Base-by-base conservation (phyloP, 1,284 basidiomycete genomes). In the Hymenochaete sp. region DNA sequence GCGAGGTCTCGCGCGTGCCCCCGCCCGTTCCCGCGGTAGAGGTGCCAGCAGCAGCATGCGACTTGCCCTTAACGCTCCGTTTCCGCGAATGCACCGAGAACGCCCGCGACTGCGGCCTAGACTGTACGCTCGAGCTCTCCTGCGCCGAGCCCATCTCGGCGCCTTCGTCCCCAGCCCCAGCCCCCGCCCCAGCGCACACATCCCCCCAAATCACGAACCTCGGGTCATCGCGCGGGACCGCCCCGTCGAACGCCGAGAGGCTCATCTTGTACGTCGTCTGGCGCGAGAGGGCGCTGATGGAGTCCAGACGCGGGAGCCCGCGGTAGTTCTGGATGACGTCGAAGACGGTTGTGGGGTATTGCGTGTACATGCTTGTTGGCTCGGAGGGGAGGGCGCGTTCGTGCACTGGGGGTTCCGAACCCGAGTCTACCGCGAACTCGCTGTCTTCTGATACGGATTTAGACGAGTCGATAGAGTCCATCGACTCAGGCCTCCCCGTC, bases 141-240 rank as follows among this genome's bases (percentile, higher is more conserved):
- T 39, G 32, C n/a, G n/a, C n/a, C 32, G 32, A 35, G 13, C 21
- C 5, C 16, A 39, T 25, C 11, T 38, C 48, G 11, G 29, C 37
- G 21, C 19, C 38, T 21, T 44, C 47, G 21, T 26, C 37, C 5
- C 54, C 49, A 25, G 56, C 56, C 10, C 54, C 72, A 45, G 78
- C 75, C n/a, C 59, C 58, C 24, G 69, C 70, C 6, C 53, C 25
- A 38, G 53, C 35, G 50, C 54, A 59, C 5, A 72, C 60, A 53
- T 85, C 76, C n/a, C 84, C 86, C 88, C 88, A 93, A 13, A 92
- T 80, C 22, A 89, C 85, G 58, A 91, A 92, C 0, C 88, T 75
- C 16, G 89, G 88, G 55, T 93, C 89, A 53, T 90, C 81, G 14
- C 79, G 73, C 1, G 85, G 86, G 0, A 77, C 72, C 5, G 82